Evolutionary conservation across 2,329 filamentous ascomycete species (phyloP), one percentile per base, ranked within the genome.

Genomic region (Lachnellula cervina): DNA sequence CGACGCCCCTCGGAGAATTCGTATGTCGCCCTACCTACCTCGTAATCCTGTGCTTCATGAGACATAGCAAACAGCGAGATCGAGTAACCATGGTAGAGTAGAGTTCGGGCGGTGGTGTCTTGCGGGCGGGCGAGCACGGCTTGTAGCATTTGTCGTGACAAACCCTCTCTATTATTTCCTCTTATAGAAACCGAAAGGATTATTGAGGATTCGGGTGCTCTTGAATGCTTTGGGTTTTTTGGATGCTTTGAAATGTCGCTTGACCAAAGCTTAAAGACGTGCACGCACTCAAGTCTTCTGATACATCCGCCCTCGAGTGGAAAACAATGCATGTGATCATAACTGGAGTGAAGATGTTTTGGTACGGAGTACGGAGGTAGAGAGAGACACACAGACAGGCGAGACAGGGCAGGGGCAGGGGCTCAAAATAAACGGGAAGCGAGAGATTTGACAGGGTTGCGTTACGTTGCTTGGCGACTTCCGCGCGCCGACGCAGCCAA

Each of bases 201-300:
- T 32, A 8, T 32, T 32, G 28, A 32, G 28, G 28, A 32, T 32
- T 32, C 28, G 2, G 28, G 28, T 4, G 9, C 9, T 32, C 28
- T 32, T 32, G 9, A 3, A 32, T 32, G 9, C 9, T 11, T 9
- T 32, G 9, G 28, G 4, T 32, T 8, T 2, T 32, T 32, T 32
- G 28, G 28, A 21, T 21, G 21, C 21, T 21, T 2, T 21, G 21
- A 4, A 21, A 46, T 46, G 42, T 54, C 51, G 48, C 17, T 57
- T 57, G 55, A 54, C 47, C 40, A 38, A 13, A 40, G 45, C 34
- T 28, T 28, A 52, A 52, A 58, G 52, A 55, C 52, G 55, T 13
- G 28, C 28, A 32, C 28, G 19, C 21, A 21, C 8, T 0, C 16
- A 17, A 21, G 52, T 55, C 56, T 49, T 35, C 56, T 58, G 56